phyloP scores from a whole-genome alignment of 805 yeast genomes.

The Zygotorulaspora chibaensis region DNA sequence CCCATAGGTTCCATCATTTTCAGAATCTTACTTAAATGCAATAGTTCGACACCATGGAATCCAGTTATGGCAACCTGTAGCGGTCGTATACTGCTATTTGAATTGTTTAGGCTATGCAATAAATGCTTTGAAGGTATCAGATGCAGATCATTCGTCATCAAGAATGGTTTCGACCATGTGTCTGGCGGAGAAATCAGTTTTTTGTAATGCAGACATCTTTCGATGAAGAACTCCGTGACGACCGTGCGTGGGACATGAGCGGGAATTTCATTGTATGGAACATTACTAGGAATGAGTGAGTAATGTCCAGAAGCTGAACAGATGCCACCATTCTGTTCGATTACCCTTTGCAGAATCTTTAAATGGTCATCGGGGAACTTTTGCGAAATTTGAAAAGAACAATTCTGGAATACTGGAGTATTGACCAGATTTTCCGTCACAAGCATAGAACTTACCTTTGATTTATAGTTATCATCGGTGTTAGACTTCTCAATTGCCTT shows the following conservation, averaged over 20 bases:
- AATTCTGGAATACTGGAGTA: slow-evolving; percentile 14
- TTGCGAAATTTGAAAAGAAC: slow-evolving; percentile 15
- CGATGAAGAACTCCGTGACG: slow-evolving; percentile 79
- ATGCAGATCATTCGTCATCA: slow-evolving; percentile 25
- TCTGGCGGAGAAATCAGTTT: slow-evolving; percentile 42
- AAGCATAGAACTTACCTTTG: background rate
- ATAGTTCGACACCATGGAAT: slow-evolving; percentile 68
- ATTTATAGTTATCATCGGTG: background rate
- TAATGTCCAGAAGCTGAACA: slow-evolving; percentile 7
- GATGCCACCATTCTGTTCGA: slow-evolving; percentile 26
- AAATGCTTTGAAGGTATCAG: slow-evolving; percentile 25
- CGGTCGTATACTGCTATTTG: background rate
- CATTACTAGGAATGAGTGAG: slow-evolving; percentile 25
- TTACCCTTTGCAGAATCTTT: slow-evolving; percentile 22
- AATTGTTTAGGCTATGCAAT: slow-evolving; percentile 21
- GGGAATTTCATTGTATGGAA: slow-evolving; percentile 8
- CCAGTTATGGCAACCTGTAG: slow-evolving; percentile 57
- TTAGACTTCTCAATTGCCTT: slow-evolving; percentile 5
- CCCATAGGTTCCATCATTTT: slow-evolving; percentile 42
- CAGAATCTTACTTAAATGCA: slow-evolving; percentile 66
- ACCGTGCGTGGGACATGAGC: slow-evolving; percentile 24
- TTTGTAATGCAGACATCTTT: slow-evolving; percentile 61
- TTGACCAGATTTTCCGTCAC: background rate
- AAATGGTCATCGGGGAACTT: slow-evolving; percentile 19
- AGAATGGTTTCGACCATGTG: slow-evolving; percentile 59